Evolutionary conservation across 2,329 filamentous ascomycete species (phyloP), one percentile per base, ranked within the genome.

Genomic region (Samsoniella hepiali): DNA sequence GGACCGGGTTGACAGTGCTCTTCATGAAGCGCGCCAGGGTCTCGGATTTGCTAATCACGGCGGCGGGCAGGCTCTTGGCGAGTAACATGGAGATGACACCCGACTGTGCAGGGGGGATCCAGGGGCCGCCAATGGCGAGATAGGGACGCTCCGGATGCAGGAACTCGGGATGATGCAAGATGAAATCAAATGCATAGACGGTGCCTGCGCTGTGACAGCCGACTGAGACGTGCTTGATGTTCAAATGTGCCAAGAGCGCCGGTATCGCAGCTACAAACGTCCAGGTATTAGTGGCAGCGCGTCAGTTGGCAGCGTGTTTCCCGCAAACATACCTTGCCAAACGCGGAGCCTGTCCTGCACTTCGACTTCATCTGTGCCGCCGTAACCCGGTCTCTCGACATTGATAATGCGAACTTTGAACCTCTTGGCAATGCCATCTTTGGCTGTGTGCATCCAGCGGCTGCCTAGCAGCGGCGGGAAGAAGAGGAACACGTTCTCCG

Each of bases 381-480:
- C 76, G 49, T 77, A 71, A 9, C 76, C 75, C 0, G 77, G 75
- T 6, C 75, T 66, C 64, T 78, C 75, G 0, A 68, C 63, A 62
- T 66, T 65, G 62, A 77, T 69, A 53, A 77, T 69, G 38, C 75
- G 73, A 27, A 77, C 65, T 27, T 69, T 65, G 65, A 75, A 67
- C 44, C 66, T 57, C 56, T 69, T 71, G 17, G 74, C 75, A 3
- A 75, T 63, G 2, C 65, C 62, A 60, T 77, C 72, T 61, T 76
- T 75, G 66, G 71, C 67, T 17, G 72, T 59, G 47, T 73, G 71
- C 5, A 74, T 32, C 55, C 70, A 68, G 29, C 75, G 74, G 11
- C 68, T 72, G 31, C 64, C 68, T 50, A 74, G 45, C 40, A 76
- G 57, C 1, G 71, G 68, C 7, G 65, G 64, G 63, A 71, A 74